Base-by-base conservation (phyloP, 2,329 filamentous ascomycete species). In the Pseudogymnoascus sp. region DNA sequence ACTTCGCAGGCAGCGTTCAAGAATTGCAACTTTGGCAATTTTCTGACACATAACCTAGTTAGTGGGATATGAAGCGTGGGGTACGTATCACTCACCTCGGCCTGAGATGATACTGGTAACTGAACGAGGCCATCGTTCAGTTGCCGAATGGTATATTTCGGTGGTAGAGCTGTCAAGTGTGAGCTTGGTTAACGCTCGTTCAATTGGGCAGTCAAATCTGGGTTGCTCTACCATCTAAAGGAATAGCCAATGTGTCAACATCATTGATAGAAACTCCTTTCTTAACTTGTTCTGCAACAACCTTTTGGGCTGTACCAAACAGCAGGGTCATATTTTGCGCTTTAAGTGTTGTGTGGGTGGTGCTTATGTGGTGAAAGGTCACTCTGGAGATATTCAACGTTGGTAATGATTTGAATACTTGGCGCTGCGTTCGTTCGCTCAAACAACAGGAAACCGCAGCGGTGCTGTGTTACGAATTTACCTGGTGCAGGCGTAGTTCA, bases 271-370 rank as follows among this genome's bases (percentile, higher is more conserved):
- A 21, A 55, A 13, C 15, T 15, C 48, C 9, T 35, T 33, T 55
- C 33, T 55, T 35, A 55, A 55, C 29, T 15, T 55, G 48, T 15
- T 35, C 48, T 5, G 48, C 18, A 12, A 55, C 15, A 33, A 55
- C 13, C 35, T 33, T 55, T 29, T 55, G 48, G 29, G 29, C 29
- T 33, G 29, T 9, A 55, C 29, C 31, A 55, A 55, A 33, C 48
- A 55, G 48, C 15, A 55, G 33, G 48, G 48, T 33, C 48, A 55
- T 55, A 21, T 55, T 55, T 55, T 55, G 48, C n/a, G 13, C n/a
- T 6, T 33, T n/a, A 9, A 5, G 29, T 55, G 48, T 55, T 10
- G 48, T 55, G 48, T 55, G 10, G 9, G 48, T 33, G 15, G 29
- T 35, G 29, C 29, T 15, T 33, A 18, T 33, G 27, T 55, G 48